Base-by-base conservation (phyloP, 495 filamentous ascomycete genomes). In the Penicillium taxi region DNA sequence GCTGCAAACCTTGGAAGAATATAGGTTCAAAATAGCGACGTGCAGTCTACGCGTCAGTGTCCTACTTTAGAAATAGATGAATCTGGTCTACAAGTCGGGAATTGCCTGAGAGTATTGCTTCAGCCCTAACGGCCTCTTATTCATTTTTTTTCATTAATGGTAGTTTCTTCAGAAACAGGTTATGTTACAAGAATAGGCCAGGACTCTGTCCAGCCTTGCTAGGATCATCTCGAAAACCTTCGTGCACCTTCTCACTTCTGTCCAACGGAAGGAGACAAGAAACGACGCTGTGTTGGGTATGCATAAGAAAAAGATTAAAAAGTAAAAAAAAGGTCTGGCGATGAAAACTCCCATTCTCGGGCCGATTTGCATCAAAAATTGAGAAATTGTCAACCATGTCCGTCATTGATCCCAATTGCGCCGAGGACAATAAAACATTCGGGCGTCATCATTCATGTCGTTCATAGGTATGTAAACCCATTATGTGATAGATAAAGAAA, bases 371-470 rank as follows among this genome's bases (percentile, higher is more conserved):
- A 39, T n/a, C n/a, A 28, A 32, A 35, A 45, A 35, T 19, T 25
- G 35, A 35, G 39, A 31, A 26, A 45, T 53, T 50, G 50, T 44
- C 53, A 24, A 50, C 53, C 49, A 45, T 36, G 26, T 36, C 43
- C 43, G 39, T 35, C 37, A 16, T 38, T 42, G 43, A 45, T 47
- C 50, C 44, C 53, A 44, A 48, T 45, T 56, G 50, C 53, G 53
- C 53, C 53, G 44, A 57, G 53, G 39, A 53, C 9, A 50, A 52
- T 52, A 29, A 52, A 50, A 48, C 32, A 38, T 48, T 53, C 52
- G 56, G 48, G 44, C 41, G 40, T 48, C 34, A 46, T 42, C 25
- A 47, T 47, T 56, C 53, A 39, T 54, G 43, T 46, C 46, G 34
- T 44, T 54, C 47, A 48, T 48, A 37, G 41, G 40, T 36, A 27